Base-by-base conservation (phyloP, 2,329 filamentous ascomycete species). In the Lecanicillium sp. region DNA sequence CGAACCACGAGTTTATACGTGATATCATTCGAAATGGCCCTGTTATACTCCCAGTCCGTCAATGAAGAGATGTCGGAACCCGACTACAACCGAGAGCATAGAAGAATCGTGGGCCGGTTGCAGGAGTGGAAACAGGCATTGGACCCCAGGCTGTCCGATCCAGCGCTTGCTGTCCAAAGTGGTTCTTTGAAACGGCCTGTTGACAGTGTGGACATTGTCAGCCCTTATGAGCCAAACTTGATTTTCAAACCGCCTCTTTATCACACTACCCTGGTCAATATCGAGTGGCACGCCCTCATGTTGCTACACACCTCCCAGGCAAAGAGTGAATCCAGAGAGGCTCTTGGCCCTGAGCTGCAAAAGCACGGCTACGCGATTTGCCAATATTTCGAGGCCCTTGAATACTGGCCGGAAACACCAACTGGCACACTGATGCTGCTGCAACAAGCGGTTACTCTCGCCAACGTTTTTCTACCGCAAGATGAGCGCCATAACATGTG, bases 251-350 rank as follows among this genome's bases (percentile, higher is more conserved):
- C 71, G 1, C 78, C 80, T 0, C 57, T 88, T 2, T 90, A 85
- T 63, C 70, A 78, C 9, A 78, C 84, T 33, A 95, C 94, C 45
- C 73, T 84, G 35, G 66, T 87, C 13, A 69, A 72, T 41, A 74
- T 87, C 43, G 87, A 95, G 54, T 85, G 86, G 67, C 79, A 85
- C 55, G 82, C 82, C 7, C 77, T 89, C 17, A 72, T 82, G 34
- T 69, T 92, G 42, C 86, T 95, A 81, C 87, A 87, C 59, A 78
- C 79, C 47, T 80, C 83, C 48, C 85, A 92, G 50, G 75, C 80
- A 2, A 72, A 78, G 4, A 64, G 74, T 35, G 67, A 73, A 2
- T 59, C 76, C 36, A 68, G 70, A 29, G 73, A 62, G 50, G 56
- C 66, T 32, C 59, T 69, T 3, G 64, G 64, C 29, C 49, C 68